Evolutionary conservation across 1,139 yeast species (phyloP).

Genomic region (Blastobotrys capitulatus): DNA sequence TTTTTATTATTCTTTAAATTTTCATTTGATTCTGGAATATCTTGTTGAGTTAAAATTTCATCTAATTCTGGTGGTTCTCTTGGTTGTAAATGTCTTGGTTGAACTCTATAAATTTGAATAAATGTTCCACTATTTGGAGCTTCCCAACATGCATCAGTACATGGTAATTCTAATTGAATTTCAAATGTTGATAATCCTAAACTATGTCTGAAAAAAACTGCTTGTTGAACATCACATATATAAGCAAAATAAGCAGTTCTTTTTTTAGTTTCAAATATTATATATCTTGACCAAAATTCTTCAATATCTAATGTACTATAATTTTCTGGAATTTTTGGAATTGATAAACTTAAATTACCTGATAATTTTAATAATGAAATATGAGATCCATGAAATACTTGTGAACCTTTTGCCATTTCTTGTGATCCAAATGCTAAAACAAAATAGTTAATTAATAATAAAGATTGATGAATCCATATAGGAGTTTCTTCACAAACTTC

Average conservation of each 20-base stretch:
- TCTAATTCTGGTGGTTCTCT: slow-evolving; percentile 20
- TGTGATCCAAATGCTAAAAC: slow-evolving; percentile 29
- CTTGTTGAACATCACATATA: slow-evolving; percentile 34
- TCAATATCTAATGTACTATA: slow-evolving; percentile 15
- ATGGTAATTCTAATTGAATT: slow-evolving; percentile 39
- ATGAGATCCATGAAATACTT: slow-evolving; percentile 32
- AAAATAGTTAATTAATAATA: slow-evolving; percentile 27
- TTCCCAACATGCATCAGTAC: slow-evolving; percentile 40
- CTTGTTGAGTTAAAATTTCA: slow-evolving; percentile 6
- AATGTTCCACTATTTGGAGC: slow-evolving; percentile 28
- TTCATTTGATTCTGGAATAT: background rate
- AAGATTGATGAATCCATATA: slow-evolving; percentile 28
- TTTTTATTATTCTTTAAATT: too few species aligned
- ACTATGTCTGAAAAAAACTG: slow-evolving; percentile 27
- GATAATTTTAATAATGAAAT: slow-evolving; percentile 30
- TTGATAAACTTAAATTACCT: slow-evolving; percentile 27
- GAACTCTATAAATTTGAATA: slow-evolving; percentile 31
- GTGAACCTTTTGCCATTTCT: slow-evolving; percentile 28
- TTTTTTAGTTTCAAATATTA: slow-evolving; percentile 32
- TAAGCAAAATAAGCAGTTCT: slow-evolving; percentile 34
- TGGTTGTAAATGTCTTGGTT: slow-evolving; percentile 31
- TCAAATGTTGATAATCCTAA: slow-evolving; percentile 35
- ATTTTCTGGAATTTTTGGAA: slow-evolving; percentile 19
- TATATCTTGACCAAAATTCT: slow-evolving; percentile 32
- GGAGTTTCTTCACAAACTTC: slow-evolving; percentile 18